Percentiles rank a stretch among this genome's conserved stretches.
phyloP scores from a whole-genome alignment of 345 rosid species.

The Bruguiera sexangula region DNA sequence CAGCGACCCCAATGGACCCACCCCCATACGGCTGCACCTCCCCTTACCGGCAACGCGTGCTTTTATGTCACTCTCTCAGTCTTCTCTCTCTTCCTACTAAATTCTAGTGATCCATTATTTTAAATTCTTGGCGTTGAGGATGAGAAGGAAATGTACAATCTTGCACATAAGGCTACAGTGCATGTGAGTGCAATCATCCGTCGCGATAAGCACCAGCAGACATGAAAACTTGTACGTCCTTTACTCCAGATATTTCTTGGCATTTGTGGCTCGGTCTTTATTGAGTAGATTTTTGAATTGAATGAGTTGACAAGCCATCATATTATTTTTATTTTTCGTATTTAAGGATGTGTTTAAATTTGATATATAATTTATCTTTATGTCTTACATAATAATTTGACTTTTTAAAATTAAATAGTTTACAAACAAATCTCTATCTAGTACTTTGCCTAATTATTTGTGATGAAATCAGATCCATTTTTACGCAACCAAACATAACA shows the following conservation, averaged over 20 bases:
- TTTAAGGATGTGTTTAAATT: too few relatives aligned
- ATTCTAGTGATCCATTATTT: conserved; percentile 18
- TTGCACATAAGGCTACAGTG: conserved; percentile 19
- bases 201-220: conserved; percentile 32
- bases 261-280: too few relatives aligned
- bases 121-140: conserved; percentile 1
- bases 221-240: conserved; percentile 2
- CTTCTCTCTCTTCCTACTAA: conserved; percentile 16
- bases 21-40: conserved; percentile 71
- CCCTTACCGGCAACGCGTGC: conserved; percentile 84
- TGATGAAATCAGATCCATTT: conserved; percentile 11
- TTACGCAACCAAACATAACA: conserved; percentile 16
- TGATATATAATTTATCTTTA: too few relatives aligned
- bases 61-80: conserved; percentile 41
- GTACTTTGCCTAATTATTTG: too few relatives aligned
- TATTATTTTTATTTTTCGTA: too few relatives aligned
- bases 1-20: conserved; percentile 51
- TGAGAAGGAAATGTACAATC: background rate
- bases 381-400: too few relatives aligned
- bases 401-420: background rate
- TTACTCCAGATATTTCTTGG: too few relatives aligned
- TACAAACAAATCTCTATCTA: background rate
- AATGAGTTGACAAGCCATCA: too few relatives aligned
- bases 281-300: too few relatives aligned
- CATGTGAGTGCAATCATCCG: conserved; percentile 29